Evolutionary conservation across 208 protist species (phyloP).

Genomic region (Strigomonas galati): DNA sequence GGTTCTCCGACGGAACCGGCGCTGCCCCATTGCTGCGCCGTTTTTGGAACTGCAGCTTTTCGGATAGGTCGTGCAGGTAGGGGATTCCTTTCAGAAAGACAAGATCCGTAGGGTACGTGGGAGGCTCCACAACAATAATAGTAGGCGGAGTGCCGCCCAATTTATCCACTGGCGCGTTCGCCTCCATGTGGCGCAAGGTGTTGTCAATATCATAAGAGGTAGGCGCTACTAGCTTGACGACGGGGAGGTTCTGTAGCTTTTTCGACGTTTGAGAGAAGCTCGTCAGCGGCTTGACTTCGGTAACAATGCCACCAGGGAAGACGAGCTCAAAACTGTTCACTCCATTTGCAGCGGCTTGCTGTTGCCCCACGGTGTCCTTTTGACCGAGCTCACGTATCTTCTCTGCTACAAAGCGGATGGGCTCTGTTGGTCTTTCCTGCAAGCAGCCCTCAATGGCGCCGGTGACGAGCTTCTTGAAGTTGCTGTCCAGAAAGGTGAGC

Average conservation of each 20-base stretch:
- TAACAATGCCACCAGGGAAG: conserved; percentile 14
- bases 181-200: conserved; percentile 30
- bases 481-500: conserved; percentile 37
- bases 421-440: conserved; percentile 33
- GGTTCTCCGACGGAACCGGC: conserved; percentile 14
- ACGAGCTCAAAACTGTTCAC: conserved; percentile 11
- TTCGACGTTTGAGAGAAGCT: not conserved
- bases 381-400: conserved; percentile 16
- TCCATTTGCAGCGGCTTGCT: not conserved
- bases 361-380: not conserved
- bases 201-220: conserved; percentile 43
- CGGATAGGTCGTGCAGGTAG: conserved; percentile 35
- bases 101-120: conserved; percentile 34
- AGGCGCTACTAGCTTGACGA: conserved; percentile 29
- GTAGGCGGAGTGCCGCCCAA: conserved; percentile 15
- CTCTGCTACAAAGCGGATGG: conserved; percentile 54
- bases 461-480: conserved; percentile 52
- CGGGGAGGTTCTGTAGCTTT: not conserved
- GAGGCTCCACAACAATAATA: conserved; percentile 63
- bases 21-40: conserved; percentile 21
- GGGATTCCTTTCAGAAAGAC: conserved; percentile 74
- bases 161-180: conserved; percentile 4
- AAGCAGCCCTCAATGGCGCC: conserved; percentile 48
- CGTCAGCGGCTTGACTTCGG: conserved; percentile 13
- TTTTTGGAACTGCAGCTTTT: conserved; percentile 23